Evolutionary conservation across 805 yeast species (phyloP).

Genomic region (Pichia deserticola): DNA sequence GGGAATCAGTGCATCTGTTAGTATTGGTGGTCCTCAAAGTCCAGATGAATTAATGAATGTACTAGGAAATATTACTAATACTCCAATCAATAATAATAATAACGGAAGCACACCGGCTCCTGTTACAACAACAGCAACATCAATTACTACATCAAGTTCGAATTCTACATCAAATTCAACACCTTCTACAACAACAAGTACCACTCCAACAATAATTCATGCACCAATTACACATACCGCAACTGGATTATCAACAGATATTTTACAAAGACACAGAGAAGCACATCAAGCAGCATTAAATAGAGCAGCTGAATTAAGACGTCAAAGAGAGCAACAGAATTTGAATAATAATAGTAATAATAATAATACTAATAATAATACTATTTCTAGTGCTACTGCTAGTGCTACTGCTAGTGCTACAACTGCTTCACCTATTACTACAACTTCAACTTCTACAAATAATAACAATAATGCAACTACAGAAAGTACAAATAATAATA

Average conservation of each 20-base stretch:
- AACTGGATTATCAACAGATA: neutral
- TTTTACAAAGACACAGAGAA: constrained; percentile 4
- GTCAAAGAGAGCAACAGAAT: neutral
- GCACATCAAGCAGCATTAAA: constrained; percentile 6
- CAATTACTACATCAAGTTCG: neutral
- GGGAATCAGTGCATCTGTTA: constrained; percentile 10
- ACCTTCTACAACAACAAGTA: neutral
- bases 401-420: neutral
- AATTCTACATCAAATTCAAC: neutral
- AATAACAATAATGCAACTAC: no score
- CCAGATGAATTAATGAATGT: constrained; percentile 5
- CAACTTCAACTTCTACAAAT: neutral
- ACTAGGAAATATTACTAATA: constrained; percentile 6
- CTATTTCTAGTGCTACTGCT: neutral
- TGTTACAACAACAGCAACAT: neutral
- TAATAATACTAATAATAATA: neutral
- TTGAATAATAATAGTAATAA: neutral
- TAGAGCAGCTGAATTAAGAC: constrained; percentile 4
- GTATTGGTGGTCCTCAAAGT: constrained; percentile 8
- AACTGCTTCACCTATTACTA: neutral
- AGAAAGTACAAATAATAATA: no score
- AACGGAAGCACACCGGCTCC: neutral
- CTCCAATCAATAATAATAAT: neutral
- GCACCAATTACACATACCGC: neutral
- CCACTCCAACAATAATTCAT: neutral